A percentile compares a stretch with the other conserved stretches of the same genome.
phyloP scores from a whole-genome alignment of 1,139 yeast genomes.

The Candida labiduridarum region DNA sequence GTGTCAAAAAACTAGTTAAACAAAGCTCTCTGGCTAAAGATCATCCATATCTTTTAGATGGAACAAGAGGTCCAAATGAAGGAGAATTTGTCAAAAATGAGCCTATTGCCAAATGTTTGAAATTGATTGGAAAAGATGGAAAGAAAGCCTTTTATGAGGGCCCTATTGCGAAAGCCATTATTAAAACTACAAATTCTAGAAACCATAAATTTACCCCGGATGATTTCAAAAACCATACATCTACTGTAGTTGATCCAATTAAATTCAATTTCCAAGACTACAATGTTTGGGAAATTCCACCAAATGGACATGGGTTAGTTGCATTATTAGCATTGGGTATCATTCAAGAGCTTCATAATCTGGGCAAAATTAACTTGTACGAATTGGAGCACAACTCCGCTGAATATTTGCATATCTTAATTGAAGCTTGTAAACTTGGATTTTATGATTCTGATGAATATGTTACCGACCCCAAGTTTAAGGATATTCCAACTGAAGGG shows the following conservation, averaged over 20 bases:
- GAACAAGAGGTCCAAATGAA: constrained; percentile 48
- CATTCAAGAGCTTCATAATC: constrained; percentile 54
- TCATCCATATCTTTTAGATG: constrained; percentile 37
- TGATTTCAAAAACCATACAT: constrained; percentile 58
- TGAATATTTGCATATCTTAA: constrained; percentile 68
- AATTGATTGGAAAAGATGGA: constrained; percentile 56
- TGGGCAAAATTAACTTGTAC: constrained; percentile 47
- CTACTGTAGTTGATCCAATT: constrained; percentile 67
- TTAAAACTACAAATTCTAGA: constrained; percentile 50
- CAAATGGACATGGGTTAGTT: constrained; percentile 78
- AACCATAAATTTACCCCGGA: constrained; percentile 59
- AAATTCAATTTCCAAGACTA: constrained; percentile 46
- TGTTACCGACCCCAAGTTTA: constrained; percentile 61
- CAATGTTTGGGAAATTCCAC: constrained; percentile 75
- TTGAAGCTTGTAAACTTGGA: constrained; percentile 71
- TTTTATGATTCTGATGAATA: constrained; percentile 79
- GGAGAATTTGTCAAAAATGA: constrained; percentile 64
- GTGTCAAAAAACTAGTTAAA: constrained; percentile 36
- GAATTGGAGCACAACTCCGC: constrained; percentile 64
- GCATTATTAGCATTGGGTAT: constrained; percentile 72
- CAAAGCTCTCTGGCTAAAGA: constrained; percentile 38
- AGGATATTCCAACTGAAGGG: constrained; percentile 37
- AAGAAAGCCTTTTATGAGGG: constrained; percentile 72
- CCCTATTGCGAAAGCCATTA: constrained; percentile 63
- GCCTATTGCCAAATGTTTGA: constrained; percentile 56